These are phyloP conservation scores for Entomortierella beljakovae DNA, from an alignment of 192 early-diverging fungal species.

Conservation along the genomic window DNA sequence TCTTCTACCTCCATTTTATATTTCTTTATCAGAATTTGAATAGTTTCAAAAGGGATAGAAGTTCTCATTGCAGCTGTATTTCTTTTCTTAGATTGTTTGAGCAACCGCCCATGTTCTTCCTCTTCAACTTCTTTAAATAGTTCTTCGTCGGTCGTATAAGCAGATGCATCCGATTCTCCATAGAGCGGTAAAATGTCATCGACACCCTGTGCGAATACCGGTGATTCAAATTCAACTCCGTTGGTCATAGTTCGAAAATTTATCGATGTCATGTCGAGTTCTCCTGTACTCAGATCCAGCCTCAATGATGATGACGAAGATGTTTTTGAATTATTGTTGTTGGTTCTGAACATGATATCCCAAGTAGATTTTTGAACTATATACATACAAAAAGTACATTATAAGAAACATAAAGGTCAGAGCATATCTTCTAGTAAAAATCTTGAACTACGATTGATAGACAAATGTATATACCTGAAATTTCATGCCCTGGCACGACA, in stretches of 20 bases:
- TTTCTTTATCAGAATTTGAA: not conserved
- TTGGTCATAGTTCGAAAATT: constrained; percentile 23
- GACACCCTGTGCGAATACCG: not conserved
- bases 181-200: constrained; percentile 29
- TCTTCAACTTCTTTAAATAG: constrained; percentile 29
- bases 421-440: too few species aligned
- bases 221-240: not conserved
- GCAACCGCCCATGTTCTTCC: constrained; percentile 18
- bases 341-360: constrained; percentile 18
- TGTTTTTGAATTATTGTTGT: not conserved
- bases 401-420: not conserved
- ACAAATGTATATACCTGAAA: too few species aligned
- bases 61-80: not conserved
- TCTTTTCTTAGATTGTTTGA: not conserved
- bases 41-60: not conserved
- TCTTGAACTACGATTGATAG: too few species aligned
- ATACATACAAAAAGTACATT: not conserved
- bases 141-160: constrained; percentile 46
- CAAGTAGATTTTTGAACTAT: constrained; percentile 25
- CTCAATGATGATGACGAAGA: not conserved
- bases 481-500: not conserved
- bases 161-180: constrained; percentile 46
- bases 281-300: constrained; percentile 2
- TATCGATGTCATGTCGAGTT: constrained; percentile 23
- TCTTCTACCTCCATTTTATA: constrained; percentile 15